These are phyloP conservation scores for Rhizopus stolonifer DNA, from an alignment of 371 early-diverging fungal species.

Conservation along the genomic window DNA sequence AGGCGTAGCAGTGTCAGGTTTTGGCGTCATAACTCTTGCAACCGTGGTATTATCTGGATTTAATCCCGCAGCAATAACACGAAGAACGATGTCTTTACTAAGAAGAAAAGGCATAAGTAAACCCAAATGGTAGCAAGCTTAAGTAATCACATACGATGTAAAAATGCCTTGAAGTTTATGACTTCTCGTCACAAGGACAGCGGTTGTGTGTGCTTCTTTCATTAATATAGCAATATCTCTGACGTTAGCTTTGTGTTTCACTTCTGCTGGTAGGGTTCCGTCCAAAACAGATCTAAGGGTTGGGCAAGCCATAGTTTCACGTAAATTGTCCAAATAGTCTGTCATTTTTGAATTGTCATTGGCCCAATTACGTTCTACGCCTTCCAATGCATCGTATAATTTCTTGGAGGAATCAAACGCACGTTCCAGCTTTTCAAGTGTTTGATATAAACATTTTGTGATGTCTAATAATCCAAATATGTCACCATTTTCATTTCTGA, in stretches of 20 bases:
- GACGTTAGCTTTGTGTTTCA: slow-evolving; percentile 79
- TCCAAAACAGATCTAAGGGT: slow-evolving; percentile 80
- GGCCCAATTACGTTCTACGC: slow-evolving; percentile 76
- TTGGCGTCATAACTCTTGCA: slow-evolving; percentile 94
- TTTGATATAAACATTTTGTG: slow-evolving; percentile 91
- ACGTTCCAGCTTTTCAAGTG: slow-evolving; percentile 87
- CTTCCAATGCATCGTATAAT: slow-evolving; percentile 85
- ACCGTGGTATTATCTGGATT: slow-evolving; percentile 87
- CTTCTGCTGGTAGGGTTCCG: slow-evolving; percentile 72
- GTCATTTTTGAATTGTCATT: slow-evolving; percentile 39
- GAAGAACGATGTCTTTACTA: slow-evolving; percentile 82
- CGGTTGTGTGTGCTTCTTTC: slow-evolving; percentile 85
- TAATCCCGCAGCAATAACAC: slow-evolving; percentile 89
- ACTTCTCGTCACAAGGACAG: slow-evolving; percentile 83
- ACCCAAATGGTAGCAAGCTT: no score
- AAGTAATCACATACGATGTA: slow-evolving; percentile 54
- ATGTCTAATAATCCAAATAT: slow-evolving; percentile 93
- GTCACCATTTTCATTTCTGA: slow-evolving; percentile 77
- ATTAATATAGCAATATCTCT: slow-evolving; percentile 88
- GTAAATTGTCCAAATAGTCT: slow-evolving; percentile 70
- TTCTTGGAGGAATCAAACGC: slow-evolving; percentile 81
- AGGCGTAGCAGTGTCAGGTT: slow-evolving; percentile 84
- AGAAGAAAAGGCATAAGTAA: not conserved
- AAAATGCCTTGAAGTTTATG: slow-evolving; percentile 85
- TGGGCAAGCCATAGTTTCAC: slow-evolving; percentile 85